phyloP scores from a whole-genome alignment of 2,329 filamentous ascomycete genomes.

The Exophiala oligosperma region DNA sequence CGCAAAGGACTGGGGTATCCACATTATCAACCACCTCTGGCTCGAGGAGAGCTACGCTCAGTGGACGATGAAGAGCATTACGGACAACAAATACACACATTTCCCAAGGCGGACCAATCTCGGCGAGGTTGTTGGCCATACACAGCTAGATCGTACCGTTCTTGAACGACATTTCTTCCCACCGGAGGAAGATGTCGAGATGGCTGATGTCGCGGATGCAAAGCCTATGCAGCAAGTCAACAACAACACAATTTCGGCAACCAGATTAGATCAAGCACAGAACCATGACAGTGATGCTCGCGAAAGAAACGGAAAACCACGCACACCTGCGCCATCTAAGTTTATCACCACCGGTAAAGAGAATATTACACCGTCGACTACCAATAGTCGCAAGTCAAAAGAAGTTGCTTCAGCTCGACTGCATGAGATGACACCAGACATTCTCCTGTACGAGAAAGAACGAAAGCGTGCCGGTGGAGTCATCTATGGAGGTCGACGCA shows the following conservation, averaged over 20 bases:
- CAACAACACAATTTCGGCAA: conserved; percentile 33
- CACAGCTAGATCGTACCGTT: conserved; percentile 71
- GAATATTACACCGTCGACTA: conserved; percentile 76
- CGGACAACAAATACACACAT: conserved; percentile 74
- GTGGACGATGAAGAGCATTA: conserved; percentile 72
- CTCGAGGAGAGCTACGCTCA: conserved; percentile 95
- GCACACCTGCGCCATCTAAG: conserved; percentile 56
- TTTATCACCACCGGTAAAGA: conserved; percentile 68
- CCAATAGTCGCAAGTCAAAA: conserved; percentile 83
- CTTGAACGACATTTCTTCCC: conserved; percentile 69
- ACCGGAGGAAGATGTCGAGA: conserved; percentile 32
- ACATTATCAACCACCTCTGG: conserved; percentile 94
- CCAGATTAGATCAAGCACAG: conserved; percentile 19
- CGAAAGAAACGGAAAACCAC: conserved; percentile 36
- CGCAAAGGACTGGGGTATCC: conserved; percentile 86
- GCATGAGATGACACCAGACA: conserved; percentile 77
- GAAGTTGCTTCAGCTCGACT: conserved; percentile 75
- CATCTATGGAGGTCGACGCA: conserved; percentile 57
- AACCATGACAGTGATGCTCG: conserved; percentile 7
- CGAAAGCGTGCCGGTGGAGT: conserved; percentile 75
- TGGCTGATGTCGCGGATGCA: conserved; percentile 16
- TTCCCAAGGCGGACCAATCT: conserved; percentile 90
- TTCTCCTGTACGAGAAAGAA: conserved; percentile 89
- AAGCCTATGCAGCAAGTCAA: conserved; percentile 38
- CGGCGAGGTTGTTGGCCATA: conserved; percentile 89